phyloP scores from a whole-genome alignment of 345 rosid genomes.

The Aethionema arabicum region DNA sequence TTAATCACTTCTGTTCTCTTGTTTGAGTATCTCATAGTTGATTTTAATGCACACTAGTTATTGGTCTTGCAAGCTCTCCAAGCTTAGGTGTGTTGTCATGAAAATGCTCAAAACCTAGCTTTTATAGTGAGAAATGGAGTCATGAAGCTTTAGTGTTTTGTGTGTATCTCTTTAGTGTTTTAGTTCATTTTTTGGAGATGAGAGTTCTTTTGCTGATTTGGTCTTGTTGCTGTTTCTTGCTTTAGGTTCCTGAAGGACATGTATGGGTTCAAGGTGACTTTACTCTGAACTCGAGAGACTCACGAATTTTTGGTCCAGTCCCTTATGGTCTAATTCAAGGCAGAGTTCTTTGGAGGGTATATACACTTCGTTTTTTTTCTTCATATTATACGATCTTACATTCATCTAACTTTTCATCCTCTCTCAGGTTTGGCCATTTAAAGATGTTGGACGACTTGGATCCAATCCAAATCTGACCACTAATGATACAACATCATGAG shows the following conservation, averaged over 20 bases:
- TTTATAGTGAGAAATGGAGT: neutral
- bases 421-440: conserved; percentile 54
- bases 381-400: neutral
- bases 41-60: no score
- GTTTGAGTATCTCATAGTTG: no score
- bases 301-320: conserved; percentile 70
- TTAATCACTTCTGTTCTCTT: no score
- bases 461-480: conserved; percentile 1
- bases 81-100: no score
- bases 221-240: conserved; percentile 4
- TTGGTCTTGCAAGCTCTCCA: no score
- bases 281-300: conserved; percentile 55
- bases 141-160: no score
- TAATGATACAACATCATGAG: no score
- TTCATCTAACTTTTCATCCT: neutral
- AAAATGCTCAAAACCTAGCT: no score
- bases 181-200: neutral
- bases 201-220: neutral
- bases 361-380: conserved; percentile 13
- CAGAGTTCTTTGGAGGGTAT: conserved; percentile 64
- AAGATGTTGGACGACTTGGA: conserved; percentile 50
- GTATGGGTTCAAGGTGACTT: conserved; percentile 76
- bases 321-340: conserved; percentile 74
- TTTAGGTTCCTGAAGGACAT: conserved; percentile 76
- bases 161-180: no score